phyloP scores from a whole-genome alignment of 345 rosid genomes.

The Trapa incisa region DNA sequence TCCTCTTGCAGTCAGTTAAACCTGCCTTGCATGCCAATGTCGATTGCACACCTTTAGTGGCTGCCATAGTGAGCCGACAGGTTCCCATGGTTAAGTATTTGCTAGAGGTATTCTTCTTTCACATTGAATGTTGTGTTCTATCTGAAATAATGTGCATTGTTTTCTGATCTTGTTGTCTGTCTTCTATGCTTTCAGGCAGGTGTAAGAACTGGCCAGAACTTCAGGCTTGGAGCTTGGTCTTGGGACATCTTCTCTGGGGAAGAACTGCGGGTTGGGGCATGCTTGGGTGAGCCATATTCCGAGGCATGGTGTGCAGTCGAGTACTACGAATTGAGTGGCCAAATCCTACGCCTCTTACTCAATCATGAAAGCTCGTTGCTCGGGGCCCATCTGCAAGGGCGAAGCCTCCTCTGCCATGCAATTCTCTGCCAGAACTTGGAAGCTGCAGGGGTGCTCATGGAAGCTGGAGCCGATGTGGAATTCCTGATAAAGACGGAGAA shows the following conservation, averaged over 20 bases:
- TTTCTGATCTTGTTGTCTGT: neutral
- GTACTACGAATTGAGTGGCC: conserved; percentile 25
- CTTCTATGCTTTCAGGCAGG: conserved; percentile 18
- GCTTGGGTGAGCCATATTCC: conserved; percentile 27
- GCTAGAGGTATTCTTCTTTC: conserved; percentile 16
- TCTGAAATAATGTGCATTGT: neutral
- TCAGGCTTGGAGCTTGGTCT: conserved; percentile 30
- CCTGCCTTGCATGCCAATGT: conserved; percentile 23
- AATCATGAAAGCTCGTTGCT: conserved; percentile 12
- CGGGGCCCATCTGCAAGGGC: conserved; percentile 16
- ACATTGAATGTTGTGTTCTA: neutral
- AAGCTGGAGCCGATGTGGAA: conserved; percentile 17
- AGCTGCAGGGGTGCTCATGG: conserved; percentile 16
- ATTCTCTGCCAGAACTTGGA: conserved; percentile 29
- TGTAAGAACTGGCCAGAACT: conserved; percentile 13
- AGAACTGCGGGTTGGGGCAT: conserved; percentile 25
- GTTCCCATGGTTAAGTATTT: conserved; percentile 20
- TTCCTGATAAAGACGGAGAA: conserved; percentile 18
- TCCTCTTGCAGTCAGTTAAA: conserved; percentile 18
- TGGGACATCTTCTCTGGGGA: conserved; percentile 28
- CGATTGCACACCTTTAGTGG: conserved; percentile 22
- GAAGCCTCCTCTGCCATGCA: conserved; percentile 27
- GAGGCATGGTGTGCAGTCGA: conserved; percentile 28
- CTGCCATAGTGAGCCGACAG: conserved; percentile 26
- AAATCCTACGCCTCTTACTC: conserved; percentile 21